Base-by-base conservation (phyloP, 768 basidiomycete genomes). In the Boletus speciosus region DNA sequence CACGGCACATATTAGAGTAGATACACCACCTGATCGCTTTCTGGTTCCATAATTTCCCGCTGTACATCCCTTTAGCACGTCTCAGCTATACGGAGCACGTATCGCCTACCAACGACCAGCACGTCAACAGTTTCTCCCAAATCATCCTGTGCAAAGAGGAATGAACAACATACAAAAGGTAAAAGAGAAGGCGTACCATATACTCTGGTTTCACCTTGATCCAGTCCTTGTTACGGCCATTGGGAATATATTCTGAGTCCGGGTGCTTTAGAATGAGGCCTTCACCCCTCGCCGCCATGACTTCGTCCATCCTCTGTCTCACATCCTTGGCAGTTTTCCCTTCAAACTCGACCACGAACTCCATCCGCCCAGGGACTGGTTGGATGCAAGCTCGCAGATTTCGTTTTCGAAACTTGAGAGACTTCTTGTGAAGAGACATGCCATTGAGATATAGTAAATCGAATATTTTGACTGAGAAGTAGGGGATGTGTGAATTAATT, bases 71-170 rank as follows among this genome's bases (percentile, higher is more conserved):
- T 42, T 56, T 1, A 23, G 46, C n/a, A 41, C 2, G 16, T 14
- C 25, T 52, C 6, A 25, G 3, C 16, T 14, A n/a, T n/a, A 47
- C 1, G 4, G 9, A 50, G 16, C 11, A 46, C 4, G 31, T 23
- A 16, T 25, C 31, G 63, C 84, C 58, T 65, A 86, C 92, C 91
- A 34, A 98, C 83, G 23, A 98, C 93, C 8, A 98, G 73, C 1
- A 96, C 83, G 61, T 98, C 96, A 4, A 95, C 86, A 0, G 89
- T 94, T 73, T 97, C 93, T 7, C 91, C 93, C 80, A 95, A 83
- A 56, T 91, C 88, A 60, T 95, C 93, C 90, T 91, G 49, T 8
- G 40, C 15, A 12, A 40, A 11, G 10, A 46, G 6, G 23, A 37
- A 40, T 66, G 29, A 61, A 19, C 12, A 19, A 16, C n/a, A 15